Evolutionary conservation across 2,329 filamentous ascomycete genomes (phyloP).

Genomic region (Paraphoma sp.): DNA sequence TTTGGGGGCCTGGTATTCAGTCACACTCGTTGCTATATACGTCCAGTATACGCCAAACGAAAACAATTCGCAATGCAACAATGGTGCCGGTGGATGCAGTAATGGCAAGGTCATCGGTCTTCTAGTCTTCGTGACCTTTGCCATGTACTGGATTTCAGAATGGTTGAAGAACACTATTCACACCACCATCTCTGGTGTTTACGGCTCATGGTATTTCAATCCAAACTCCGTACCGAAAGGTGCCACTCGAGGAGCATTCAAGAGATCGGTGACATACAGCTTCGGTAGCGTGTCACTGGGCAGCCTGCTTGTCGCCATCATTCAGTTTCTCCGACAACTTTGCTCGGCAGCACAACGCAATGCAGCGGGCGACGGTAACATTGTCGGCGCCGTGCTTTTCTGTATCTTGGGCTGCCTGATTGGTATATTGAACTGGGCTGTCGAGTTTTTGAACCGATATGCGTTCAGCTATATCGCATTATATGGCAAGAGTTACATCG

Average conservation of each 20-base stretch:
- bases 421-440: slow-evolving; percentile 79
- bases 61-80: slow-evolving; percentile 62
- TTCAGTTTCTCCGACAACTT: slow-evolving; percentile 82
- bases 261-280: slow-evolving; percentile 83
- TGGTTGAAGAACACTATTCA: slow-evolving; percentile 95
- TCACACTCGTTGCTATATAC: slow-evolving; percentile 87
- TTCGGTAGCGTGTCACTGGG: slow-evolving; percentile 92
- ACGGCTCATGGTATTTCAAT: slow-evolving; percentile 95
- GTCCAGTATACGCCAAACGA: slow-evolving; percentile 75
- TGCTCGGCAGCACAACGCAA: slow-evolving; percentile 78
- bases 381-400: slow-evolving; percentile 70
- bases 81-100: slow-evolving; percentile 69
- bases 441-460: slow-evolving; percentile 89
- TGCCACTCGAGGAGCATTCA: slow-evolving; percentile 83
- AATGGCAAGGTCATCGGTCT: slow-evolving; percentile 81
- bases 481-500: slow-evolving; percentile 87
- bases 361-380: slow-evolving; percentile 70
- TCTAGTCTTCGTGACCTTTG: slow-evolving; percentile 86
- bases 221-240: slow-evolving; percentile 71
- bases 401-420: slow-evolving; percentile 81
- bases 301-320: slow-evolving; percentile 82
- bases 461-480: slow-evolving; percentile 92
- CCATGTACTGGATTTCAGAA: slow-evolving; percentile 92
- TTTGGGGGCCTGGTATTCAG: slow-evolving; percentile 83
- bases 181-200: slow-evolving; percentile 84